Conservation (phyloP, 208 protist species). For the Perkinsela sp. region DNA sequence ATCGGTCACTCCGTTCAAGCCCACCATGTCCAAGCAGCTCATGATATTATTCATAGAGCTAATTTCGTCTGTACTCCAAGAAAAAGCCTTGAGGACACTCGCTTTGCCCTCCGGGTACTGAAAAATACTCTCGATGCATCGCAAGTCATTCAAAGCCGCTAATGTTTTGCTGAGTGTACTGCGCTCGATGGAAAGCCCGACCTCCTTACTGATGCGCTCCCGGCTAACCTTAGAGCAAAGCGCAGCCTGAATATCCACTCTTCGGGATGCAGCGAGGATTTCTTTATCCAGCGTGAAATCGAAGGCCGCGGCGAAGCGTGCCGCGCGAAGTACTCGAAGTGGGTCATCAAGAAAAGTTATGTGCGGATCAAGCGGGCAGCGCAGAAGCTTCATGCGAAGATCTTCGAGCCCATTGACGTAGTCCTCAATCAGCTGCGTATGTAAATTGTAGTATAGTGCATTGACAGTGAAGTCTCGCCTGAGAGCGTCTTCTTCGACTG, state of each 20-base stretch:
- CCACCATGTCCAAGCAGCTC: neutral
- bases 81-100: too few species aligned
- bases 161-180: neutral
- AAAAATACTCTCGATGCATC: conserved; percentile 6
- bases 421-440: conserved; percentile 71
- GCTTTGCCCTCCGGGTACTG: conserved; percentile 2
- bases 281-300: conserved; percentile 38
- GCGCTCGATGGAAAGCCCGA: conserved; percentile 6
- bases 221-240: conserved; percentile 9
- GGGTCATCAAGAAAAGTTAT: conserved; percentile 73
- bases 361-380: conserved; percentile 50
- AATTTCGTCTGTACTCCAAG: too few species aligned
- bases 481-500: conserved; percentile 67
- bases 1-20: neutral
- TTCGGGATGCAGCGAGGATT: conserved; percentile 4
- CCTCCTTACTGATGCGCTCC: conserved; percentile 11
- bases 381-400: conserved; percentile 34
- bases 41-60: neutral
- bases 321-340: conserved; percentile 61
- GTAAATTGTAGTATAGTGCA: conserved; percentile 93
- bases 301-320: conserved; percentile 68
- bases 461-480: conserved; percentile 96
- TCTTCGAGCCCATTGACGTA: conserved; percentile 69
- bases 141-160: conserved; percentile 3
- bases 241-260: conserved; percentile 4